Conservation (phyloP, 2,329 filamentous ascomycete genomes). For the Dactylellina leptospora region DNA sequence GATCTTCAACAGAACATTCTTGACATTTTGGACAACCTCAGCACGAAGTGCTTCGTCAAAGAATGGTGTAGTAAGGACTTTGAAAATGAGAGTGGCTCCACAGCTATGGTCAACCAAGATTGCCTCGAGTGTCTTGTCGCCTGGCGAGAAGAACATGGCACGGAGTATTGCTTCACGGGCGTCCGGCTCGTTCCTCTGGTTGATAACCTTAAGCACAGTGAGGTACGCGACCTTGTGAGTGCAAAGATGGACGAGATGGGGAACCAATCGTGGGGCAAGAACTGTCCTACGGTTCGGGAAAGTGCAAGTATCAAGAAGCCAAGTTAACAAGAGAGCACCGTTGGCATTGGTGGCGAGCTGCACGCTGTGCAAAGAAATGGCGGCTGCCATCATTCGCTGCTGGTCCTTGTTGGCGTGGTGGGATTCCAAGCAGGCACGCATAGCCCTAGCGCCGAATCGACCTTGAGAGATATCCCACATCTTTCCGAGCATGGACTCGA, state of each 20-base stretch:
- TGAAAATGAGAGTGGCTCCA: constrained; percentile 96
- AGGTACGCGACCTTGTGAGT: constrained; percentile 98
- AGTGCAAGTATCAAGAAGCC: constrained; percentile 98
- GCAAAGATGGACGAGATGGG: constrained; percentile 91
- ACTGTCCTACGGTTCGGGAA: constrained; percentile 92
- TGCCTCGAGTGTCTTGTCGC: constrained; percentile 85
- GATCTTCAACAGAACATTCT: constrained; percentile 84
- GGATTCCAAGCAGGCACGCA: constrained; percentile 95
- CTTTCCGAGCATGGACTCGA: constrained; percentile 92
- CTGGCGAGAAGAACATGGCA: constrained; percentile 88
- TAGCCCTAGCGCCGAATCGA: constrained; percentile 90
- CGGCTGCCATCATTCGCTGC: constrained; percentile 90
- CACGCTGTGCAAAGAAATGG: constrained; percentile 95
- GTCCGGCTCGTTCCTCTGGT: constrained; percentile 92
- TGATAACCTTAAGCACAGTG: constrained; percentile 97
- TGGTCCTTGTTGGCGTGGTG: constrained; percentile 95
- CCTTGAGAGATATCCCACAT: constrained; percentile 95
- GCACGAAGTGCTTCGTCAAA: constrained; percentile 89
- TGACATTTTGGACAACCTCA: constrained; percentile 90
- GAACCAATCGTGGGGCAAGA: constrained; percentile 87
- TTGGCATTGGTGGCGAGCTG: constrained; percentile 96
- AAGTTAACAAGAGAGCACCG: constrained; percentile 89
- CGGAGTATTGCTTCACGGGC: constrained; percentile 88
- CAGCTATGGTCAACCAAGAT: constrained; percentile 91
- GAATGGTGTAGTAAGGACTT: constrained; percentile 96